Percentiles rank a stretch among this genome's conserved stretches.
These are phyloP conservation scores for Colletotrichum sp. DNA, from an alignment of 2,329 filamentous ascomycete genomes.

Conservation along the genomic window DNA sequence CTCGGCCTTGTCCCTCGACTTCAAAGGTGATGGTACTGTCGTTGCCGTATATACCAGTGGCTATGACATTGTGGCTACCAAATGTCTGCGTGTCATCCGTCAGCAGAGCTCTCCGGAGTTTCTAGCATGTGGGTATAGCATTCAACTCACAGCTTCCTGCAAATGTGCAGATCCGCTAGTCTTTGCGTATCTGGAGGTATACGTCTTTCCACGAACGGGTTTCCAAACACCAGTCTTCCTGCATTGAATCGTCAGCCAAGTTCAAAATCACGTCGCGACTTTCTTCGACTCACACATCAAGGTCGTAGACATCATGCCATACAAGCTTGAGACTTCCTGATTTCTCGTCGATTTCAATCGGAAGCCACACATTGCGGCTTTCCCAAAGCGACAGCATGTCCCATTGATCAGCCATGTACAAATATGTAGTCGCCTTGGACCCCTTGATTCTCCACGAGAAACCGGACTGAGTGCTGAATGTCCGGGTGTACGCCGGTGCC, in stretches of 20 bases:
- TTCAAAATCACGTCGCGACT: fast-evolving
- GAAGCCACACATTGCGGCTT: constrained; percentile 60
- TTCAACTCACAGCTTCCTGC: constrained; percentile 47
- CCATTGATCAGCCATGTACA: constrained; percentile 57
- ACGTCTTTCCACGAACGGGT: constrained; percentile 51
- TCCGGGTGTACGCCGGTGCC: constrained; percentile 53
- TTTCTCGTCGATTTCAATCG: constrained; percentile 54
- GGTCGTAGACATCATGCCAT: constrained; percentile 60
- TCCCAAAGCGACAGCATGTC: constrained; percentile 59
- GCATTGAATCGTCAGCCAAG: background rate
- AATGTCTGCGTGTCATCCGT: constrained; percentile 37
- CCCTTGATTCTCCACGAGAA: constrained; percentile 53
- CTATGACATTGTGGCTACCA: constrained; percentile 47
- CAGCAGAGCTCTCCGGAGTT: background rate
- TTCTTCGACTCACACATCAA: constrained; percentile 41
- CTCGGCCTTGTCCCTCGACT: constrained; percentile 49
- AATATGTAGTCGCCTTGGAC: constrained; percentile 51
- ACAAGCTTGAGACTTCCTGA: constrained; percentile 50
- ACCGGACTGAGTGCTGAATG: constrained; percentile 57
- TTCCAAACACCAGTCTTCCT: constrained; percentile 50
- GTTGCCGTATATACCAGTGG: constrained; percentile 57
- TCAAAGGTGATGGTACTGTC: constrained; percentile 54
- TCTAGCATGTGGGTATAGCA: background rate
- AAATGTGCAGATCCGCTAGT: constrained; percentile 47
- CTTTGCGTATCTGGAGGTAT: constrained; percentile 45